Conservation (phyloP, 441 rosid genomes). For the Pelargonium citronellum region DNA sequence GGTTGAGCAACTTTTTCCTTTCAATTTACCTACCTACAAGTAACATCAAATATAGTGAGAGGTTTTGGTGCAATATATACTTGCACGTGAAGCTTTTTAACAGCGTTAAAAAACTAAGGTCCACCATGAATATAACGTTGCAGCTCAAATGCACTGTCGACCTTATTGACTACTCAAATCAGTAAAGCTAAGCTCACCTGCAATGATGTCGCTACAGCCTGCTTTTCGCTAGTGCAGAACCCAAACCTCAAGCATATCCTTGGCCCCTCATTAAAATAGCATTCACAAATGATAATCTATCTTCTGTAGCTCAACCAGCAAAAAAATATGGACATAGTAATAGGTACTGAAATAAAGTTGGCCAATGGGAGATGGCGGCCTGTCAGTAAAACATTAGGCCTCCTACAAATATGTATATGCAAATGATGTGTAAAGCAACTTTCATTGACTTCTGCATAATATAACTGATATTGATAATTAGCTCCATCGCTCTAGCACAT, state of each 20-base stretch:
- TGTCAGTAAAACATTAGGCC: neutral
- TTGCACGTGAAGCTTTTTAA: no score
- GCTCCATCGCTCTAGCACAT: neutral
- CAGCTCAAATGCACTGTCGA: no score
- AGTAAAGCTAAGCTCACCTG: neutral
- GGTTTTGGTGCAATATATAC: no score
- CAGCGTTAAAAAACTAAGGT: no score
- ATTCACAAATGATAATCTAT: neutral
- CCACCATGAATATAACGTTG: no score
- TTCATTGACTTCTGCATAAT: neutral
- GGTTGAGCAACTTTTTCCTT: slow-evolving; percentile 13
- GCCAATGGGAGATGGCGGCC: neutral
- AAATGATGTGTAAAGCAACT: neutral
- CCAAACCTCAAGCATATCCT: neutral
- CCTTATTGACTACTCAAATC: no score
- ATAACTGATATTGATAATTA: neutral
- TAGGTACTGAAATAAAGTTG: neutral
- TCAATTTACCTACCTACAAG: neutral
- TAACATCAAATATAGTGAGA: slow-evolving; percentile 9
- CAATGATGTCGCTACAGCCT: neutral
- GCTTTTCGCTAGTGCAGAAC: neutral
- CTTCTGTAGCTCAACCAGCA: no score
- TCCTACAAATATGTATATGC: neutral
- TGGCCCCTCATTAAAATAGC: neutral
- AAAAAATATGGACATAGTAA: neutral